Evolutionary conservation across 345 rosid species (phyloP).

Genomic region (Acer saccharum): DNA sequence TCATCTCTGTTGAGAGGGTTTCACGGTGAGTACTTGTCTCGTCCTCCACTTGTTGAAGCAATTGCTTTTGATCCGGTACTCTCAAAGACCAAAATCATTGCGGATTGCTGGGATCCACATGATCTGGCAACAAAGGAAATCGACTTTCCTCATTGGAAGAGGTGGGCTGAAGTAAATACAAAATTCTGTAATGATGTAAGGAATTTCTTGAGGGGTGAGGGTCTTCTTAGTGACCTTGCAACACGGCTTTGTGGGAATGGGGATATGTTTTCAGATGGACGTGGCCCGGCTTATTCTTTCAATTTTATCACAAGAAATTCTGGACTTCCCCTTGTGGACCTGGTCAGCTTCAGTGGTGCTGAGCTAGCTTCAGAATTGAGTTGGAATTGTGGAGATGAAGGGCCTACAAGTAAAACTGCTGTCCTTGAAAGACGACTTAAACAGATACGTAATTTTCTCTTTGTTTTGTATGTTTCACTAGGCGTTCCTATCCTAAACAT

Average conservation of each 20-base stretch:
- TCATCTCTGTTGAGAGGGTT: slow-evolving; percentile 66
- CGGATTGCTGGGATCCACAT: slow-evolving; percentile 77
- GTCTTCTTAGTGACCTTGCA: slow-evolving; percentile 71
- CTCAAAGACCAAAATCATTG: slow-evolving; percentile 69
- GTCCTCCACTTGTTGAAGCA: slow-evolving; percentile 87
- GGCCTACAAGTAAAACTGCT: slow-evolving; percentile 64
- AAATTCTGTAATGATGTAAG: slow-evolving; percentile 67
- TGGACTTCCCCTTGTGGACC: slow-evolving; percentile 84
- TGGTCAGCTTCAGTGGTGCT: slow-evolving; percentile 75
- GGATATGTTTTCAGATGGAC: slow-evolving; percentile 73
- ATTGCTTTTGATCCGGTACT: slow-evolving; percentile 90
- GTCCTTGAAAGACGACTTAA: slow-evolving; percentile 85
- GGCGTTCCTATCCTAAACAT: slow-evolving; percentile 88
- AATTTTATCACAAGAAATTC: slow-evolving; percentile 70
- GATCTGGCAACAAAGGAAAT: slow-evolving; percentile 39
- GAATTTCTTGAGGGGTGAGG: slow-evolving; percentile 74
- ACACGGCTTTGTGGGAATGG: slow-evolving; percentile 95
- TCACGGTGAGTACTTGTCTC: slow-evolving; percentile 68
- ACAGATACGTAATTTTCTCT: slow-evolving; percentile 82
- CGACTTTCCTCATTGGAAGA: slow-evolving; percentile 86
- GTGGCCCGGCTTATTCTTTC: slow-evolving; percentile 89
- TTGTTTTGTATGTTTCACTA: slow-evolving; percentile 66
- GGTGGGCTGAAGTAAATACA: slow-evolving; percentile 79
- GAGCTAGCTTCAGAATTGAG: slow-evolving; percentile 66
- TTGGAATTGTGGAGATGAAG: slow-evolving; percentile 98